These are phyloP conservation scores for Kwoniella dejecticola DNA, from an alignment of 768 basidiomycete species.

Conservation along the genomic window DNA sequence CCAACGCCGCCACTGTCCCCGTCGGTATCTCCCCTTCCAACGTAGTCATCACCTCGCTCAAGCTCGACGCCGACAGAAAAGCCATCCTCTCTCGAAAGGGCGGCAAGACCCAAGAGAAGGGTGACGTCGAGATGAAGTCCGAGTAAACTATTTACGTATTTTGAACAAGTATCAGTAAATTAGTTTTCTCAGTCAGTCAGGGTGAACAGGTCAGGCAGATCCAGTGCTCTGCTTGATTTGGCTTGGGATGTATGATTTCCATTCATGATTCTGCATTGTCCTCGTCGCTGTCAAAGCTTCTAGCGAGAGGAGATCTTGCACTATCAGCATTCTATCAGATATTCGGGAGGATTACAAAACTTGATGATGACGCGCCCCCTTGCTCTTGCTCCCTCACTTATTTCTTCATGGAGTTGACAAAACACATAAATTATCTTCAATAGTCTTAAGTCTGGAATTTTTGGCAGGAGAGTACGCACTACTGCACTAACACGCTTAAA, in stretches of 20 bases:
- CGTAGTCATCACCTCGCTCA: slow-evolving; percentile 88
- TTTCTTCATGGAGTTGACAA: too few species aligned
- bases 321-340: too few species aligned
- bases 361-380: too few species aligned
- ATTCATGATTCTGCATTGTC: slow-evolving; percentile 7
- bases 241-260: slow-evolving; percentile 13
- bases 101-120: slow-evolving; percentile 43
- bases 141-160: slow-evolving; percentile 40
- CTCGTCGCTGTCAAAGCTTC: background rate
- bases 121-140: slow-evolving; percentile 55
- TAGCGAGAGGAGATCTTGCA: too few species aligned
- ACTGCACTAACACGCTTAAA: background rate
- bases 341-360: too few species aligned
- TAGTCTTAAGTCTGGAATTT: too few species aligned
- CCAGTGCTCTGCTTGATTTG: too few species aligned
- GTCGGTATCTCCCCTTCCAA: slow-evolving; percentile 97
- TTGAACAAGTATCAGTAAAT: too few species aligned
- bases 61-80: slow-evolving; percentile 59
- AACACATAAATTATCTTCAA: too few species aligned
- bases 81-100: slow-evolving; percentile 56
- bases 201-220: too few species aligned
- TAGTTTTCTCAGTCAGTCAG: background rate
- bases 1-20: slow-evolving; percentile 88
- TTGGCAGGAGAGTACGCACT: too few species aligned
- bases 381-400: too few species aligned